These are phyloP conservation scores for Cordyceps tenuipes DNA, from an alignment of 2,329 filamentous ascomycete species.

Conservation along the genomic window DNA sequence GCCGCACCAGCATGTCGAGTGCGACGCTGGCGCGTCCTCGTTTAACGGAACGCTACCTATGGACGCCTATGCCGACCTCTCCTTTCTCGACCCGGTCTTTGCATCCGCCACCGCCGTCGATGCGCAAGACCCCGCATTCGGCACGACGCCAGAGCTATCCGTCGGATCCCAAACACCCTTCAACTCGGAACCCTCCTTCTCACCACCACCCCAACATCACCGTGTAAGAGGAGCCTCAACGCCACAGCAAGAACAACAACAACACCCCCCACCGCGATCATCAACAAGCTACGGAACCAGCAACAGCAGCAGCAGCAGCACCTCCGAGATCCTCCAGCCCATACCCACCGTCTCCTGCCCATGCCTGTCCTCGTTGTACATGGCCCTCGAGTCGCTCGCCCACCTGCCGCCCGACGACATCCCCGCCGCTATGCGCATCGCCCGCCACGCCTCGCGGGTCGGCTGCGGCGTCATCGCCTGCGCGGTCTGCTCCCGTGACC, in stretches of 20 bases:
- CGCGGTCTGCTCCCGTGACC: constrained; percentile 35
- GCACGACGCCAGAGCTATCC: constrained; percentile 4
- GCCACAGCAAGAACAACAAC: too few relatives aligned
- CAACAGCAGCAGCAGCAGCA: background rate
- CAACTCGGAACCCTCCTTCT: constrained; percentile 1
- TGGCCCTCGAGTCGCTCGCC: constrained; percentile 42
- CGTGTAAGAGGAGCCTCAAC: background rate
- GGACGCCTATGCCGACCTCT: background rate
- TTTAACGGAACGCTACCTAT: constrained; percentile 2
- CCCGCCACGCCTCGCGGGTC: constrained; percentile 38
- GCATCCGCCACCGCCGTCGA: background rate
- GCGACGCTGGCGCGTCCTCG: background rate
- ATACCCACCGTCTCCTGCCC: constrained; percentile 31
- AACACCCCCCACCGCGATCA: background rate
- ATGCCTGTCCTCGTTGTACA: constrained; percentile 42
- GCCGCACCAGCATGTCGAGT: background rate
- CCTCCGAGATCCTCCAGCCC: constrained; percentile 15
- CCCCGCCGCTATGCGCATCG: constrained; percentile 37
- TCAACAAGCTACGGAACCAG: background rate
- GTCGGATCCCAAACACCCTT: constrained; percentile 5
- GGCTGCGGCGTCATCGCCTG: constrained; percentile 47
- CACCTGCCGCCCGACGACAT: constrained; percentile 37
- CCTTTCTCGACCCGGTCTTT: background rate
- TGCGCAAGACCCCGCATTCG: background rate
- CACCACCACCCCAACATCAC: constrained; percentile 1